A percentile compares a stretch with the other conserved stretches of the same genome.
phyloP scores from a whole-genome alignment of 352 stramenopile species.

The Pythium phragmiticola region DNA sequence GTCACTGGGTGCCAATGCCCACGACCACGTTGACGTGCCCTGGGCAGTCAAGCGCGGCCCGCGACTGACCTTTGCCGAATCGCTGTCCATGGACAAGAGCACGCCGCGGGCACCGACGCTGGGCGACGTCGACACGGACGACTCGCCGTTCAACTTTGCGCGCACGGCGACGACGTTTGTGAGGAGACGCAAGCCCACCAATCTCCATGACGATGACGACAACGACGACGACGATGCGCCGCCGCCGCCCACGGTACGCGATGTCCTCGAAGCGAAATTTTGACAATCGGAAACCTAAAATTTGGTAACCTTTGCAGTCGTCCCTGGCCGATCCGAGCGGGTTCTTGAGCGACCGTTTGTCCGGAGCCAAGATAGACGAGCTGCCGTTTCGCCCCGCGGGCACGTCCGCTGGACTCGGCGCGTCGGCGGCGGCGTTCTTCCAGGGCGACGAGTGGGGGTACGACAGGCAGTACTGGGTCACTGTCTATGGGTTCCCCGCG shows the following conservation, averaged over 20 bases:
- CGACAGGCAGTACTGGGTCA: constrained; percentile 85
- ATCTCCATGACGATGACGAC: constrained; percentile 7
- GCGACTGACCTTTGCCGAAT: constrained; percentile 66
- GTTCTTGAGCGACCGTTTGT: constrained; percentile 36
- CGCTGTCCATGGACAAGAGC: constrained; percentile 62
- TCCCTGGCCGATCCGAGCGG: constrained; percentile 46
- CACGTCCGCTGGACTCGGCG: constrained; percentile 4
- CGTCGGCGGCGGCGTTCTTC: constrained; percentile 46
- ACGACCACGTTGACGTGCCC: constrained; percentile 20
- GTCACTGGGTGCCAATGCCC: constrained; percentile 27
- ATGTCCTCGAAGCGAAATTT: neutral
- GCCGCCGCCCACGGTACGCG: constrained; percentile 48
- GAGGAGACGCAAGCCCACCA: constrained; percentile 46
- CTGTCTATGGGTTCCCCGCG: constrained; percentile 72
- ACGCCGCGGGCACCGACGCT: constrained; percentile 28
- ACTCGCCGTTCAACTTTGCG: constrained; percentile 65
- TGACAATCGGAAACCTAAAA: constrained; percentile 1
- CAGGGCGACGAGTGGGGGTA: constrained; percentile 73
- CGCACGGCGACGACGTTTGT: constrained; percentile 23
- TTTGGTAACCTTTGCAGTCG: constrained; percentile 23
- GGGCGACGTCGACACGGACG: constrained; percentile 40
- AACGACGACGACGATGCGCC: constrained; percentile 53
- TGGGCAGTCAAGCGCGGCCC: constrained; percentile 36
- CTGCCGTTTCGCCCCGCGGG: constrained; percentile 20
- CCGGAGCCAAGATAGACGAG: constrained; percentile 9